These are phyloP conservation scores for Naumovozyma dairenensis DNA, from an alignment of 805 yeast species.

Conservation along the genomic window DNA sequence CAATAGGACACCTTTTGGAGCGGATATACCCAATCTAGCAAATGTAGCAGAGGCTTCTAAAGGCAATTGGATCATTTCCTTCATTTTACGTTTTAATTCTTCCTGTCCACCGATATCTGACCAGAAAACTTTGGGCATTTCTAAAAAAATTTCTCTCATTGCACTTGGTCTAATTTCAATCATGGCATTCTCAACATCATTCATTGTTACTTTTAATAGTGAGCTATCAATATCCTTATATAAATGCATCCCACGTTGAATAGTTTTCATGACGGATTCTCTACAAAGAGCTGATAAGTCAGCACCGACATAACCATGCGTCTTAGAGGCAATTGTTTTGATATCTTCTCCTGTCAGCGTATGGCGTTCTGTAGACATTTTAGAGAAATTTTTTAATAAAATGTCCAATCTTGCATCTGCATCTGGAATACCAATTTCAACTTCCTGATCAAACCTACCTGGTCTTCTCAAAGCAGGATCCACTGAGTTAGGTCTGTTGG, in stretches of 20 bases:
- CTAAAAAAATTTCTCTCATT: conserved; percentile 90
- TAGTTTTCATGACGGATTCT: conserved; percentile 79
- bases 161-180: conserved; percentile 88
- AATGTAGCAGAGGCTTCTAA: conserved; percentile 74
- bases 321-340: conserved; percentile 54
- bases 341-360: conserved; percentile 46
- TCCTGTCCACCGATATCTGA: conserved; percentile 93
- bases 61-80: conserved; percentile 89
- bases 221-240: conserved; percentile 16
- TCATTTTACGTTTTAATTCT: conserved; percentile 65
- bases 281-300: conserved; percentile 81
- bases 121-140: conserved; percentile 92
- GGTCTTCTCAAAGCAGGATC: conserved; percentile 75
- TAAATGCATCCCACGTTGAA: conserved; percentile 46
- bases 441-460: conserved; percentile 82
- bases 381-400: conserved; percentile 47
- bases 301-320: conserved; percentile 98
- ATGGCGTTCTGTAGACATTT: conserved; percentile 37
- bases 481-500: conserved; percentile 58
- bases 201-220: conserved; percentile 37
- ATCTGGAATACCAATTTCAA: conserved; percentile 89
- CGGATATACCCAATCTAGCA: conserved; percentile 62
- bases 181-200: conserved; percentile 64
- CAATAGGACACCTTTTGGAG: conserved; percentile 86
- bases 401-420: conserved; percentile 69